These are phyloP conservation scores for Aureobasidium musti DNA, from an alignment of 2,329 filamentous ascomycete genomes.

Conservation along the genomic window DNA sequence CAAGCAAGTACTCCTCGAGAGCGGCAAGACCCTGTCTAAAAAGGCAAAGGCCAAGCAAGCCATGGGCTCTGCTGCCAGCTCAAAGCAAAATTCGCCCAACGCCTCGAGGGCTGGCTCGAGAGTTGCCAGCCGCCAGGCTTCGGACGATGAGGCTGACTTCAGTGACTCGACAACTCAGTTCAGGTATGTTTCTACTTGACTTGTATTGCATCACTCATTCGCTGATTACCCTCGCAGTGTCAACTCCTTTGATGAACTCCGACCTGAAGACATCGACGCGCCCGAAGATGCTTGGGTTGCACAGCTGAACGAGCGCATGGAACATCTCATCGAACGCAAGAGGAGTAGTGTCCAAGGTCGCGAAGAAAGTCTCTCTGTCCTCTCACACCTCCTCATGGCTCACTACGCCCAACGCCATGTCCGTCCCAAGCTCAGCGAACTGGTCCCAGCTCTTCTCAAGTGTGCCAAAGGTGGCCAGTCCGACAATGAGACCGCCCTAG, in stretches of 20 bases:
- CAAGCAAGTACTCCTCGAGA: conserved; percentile 70
- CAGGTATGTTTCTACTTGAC: conserved; percentile 48
- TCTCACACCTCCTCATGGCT: conserved; percentile 65
- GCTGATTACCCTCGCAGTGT: conserved; percentile 46
- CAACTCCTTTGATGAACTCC: conserved; percentile 66
- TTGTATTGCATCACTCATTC: neutral
- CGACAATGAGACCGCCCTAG: conserved; percentile 67
- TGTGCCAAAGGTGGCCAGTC: conserved; percentile 70
- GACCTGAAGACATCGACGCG: conserved; percentile 55
- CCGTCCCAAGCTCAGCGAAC: conserved; percentile 59
- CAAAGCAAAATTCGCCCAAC: conserved; percentile 59
- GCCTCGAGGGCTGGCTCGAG: conserved; percentile 62
- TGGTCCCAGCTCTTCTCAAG: conserved; percentile 66
- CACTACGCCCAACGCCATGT: conserved; percentile 68
- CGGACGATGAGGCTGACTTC: conserved; percentile 62
- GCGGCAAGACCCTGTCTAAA: conserved; percentile 69
- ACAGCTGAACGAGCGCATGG: conserved; percentile 65
- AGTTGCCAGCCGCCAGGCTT: conserved; percentile 62
- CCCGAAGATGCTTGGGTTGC: conserved; percentile 60
- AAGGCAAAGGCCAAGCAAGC: conserved; percentile 63
- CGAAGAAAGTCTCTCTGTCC: conserved; percentile 63
- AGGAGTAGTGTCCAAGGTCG: conserved; percentile 71
- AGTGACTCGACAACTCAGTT: conserved; percentile 59
- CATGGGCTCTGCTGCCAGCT: conserved; percentile 55
- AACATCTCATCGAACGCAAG: conserved; percentile 75